Conservation (phyloP, 2,329 filamentous ascomycete species). For the Pseudohalonectria lignicola region DNA sequence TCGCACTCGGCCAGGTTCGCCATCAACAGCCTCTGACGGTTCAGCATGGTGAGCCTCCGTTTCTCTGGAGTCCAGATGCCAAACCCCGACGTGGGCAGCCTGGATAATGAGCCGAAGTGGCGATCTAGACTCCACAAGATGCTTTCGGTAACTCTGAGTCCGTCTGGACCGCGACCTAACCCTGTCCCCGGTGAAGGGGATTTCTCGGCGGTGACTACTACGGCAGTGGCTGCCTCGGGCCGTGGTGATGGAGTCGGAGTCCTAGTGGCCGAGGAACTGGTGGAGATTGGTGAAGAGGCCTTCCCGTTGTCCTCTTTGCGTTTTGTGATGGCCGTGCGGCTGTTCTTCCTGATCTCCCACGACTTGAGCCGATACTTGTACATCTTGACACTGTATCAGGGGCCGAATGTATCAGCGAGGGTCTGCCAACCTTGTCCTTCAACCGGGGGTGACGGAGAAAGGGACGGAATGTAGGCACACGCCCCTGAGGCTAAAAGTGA, state of each 20-base stretch:
- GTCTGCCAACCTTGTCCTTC: too few relatives aligned
- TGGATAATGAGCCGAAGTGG: background rate
- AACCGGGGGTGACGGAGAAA: too few relatives aligned
- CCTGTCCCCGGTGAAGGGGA: too few relatives aligned
- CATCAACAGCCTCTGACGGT: background rate
- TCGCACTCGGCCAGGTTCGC: background rate
- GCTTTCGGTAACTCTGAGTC: background rate
- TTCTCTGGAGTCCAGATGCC: background rate
- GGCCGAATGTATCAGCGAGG: too few relatives aligned
- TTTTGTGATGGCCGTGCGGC: background rate
- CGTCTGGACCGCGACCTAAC: background rate
- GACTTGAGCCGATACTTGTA: conserved; percentile 4
- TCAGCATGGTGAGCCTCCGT: background rate
- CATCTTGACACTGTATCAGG: conserved; percentile 4
- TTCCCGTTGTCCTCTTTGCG: background rate
- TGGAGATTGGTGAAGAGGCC: background rate
- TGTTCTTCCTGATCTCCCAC: conserved; percentile 2
- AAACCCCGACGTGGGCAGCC: background rate
- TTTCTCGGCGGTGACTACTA: too few relatives aligned
- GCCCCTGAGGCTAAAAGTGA: too few relatives aligned
- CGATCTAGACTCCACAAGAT: background rate
- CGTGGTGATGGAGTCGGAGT: background rate
- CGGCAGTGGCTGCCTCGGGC: background rate
- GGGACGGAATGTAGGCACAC: too few relatives aligned
- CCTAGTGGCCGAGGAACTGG: too few relatives aligned